Conservation (phyloP, 176 grass and related monocot genomes). For the Luzula sylvatica region DNA sequence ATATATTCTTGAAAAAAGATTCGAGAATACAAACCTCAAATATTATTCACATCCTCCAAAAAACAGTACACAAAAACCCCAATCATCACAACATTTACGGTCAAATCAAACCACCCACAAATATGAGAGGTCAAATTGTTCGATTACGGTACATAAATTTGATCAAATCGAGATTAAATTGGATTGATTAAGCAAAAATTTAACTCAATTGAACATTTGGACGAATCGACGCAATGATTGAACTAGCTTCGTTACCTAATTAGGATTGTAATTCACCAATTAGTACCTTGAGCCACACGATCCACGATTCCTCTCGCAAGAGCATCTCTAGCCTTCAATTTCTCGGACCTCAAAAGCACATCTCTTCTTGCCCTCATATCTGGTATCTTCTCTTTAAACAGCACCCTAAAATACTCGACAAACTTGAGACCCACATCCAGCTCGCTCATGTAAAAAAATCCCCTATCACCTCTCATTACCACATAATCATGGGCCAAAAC, state of each 20-base stretch:
- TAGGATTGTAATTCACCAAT: no score
- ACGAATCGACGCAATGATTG: no score
- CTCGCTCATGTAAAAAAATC: constrained; percentile 89
- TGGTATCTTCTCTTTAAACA: constrained; percentile 60
- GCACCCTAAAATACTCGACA: constrained; percentile 35
- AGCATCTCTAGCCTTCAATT: constrained; percentile 39
- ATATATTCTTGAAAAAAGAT: background rate
- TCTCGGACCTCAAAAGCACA: constrained; percentile 32
- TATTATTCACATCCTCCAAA: no score
- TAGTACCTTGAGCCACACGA: constrained; percentile 21
- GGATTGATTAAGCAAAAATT: constrained; percentile 2
- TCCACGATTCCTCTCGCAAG: constrained; percentile 45
- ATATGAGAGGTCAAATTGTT: no score
- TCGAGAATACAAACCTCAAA: no score
- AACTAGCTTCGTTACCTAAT: no score
- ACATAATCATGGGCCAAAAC: constrained; percentile 51
- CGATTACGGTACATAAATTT: background rate
- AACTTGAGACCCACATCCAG: constrained; percentile 53
- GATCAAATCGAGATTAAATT: background rate
- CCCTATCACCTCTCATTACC: constrained; percentile 52
- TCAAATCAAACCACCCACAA: no score
- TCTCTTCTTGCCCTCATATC: constrained; percentile 38
- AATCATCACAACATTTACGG: no score
- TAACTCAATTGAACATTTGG: no score
- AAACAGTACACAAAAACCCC: no score